Evolutionary conservation across 306 rosid species (phyloP).

Genomic region (Cicer pinnatifidum): DNA sequence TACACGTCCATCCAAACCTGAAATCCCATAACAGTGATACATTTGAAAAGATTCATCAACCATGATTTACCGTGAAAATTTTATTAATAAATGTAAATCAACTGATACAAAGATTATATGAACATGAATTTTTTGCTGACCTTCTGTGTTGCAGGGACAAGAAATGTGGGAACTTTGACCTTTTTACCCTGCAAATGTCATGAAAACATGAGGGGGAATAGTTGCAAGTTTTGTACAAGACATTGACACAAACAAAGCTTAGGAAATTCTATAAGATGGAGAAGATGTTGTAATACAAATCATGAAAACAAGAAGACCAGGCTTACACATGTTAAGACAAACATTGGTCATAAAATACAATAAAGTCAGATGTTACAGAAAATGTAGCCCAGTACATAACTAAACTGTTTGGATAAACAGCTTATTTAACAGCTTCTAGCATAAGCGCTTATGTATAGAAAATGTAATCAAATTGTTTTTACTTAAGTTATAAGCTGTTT

Average conservation of each 20-base stretch:
- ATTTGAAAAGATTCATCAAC: constrained; percentile 11
- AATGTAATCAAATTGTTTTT: too few relatives aligned
- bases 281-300: constrained; percentile 4
- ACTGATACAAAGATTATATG: neutral
- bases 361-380: too few relatives aligned
- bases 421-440: too few relatives aligned
- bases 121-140: constrained; percentile 49
- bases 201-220: constrained; percentile 24
- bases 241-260: constrained; percentile 18
- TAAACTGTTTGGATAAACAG: too few relatives aligned
- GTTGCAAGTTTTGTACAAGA: constrained; percentile 24
- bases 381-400: too few relatives aligned
- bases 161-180: constrained; percentile 97
- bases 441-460: too few relatives aligned
- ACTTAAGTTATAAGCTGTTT: too few relatives aligned
- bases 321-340: constrained; percentile 5
- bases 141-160: constrained; percentile 99
- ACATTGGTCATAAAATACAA: constrained; percentile 16
- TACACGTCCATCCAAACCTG: constrained; percentile 97
- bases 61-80: constrained; percentile 30
- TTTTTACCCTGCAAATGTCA: constrained; percentile 69
- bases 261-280: constrained; percentile 19
- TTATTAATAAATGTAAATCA: neutral
- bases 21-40: constrained; percentile 34
- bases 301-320: constrained; percentile 10